Conservation (phyloP, 2,329 filamentous ascomycete genomes). For the Lojkania enalia region DNA sequence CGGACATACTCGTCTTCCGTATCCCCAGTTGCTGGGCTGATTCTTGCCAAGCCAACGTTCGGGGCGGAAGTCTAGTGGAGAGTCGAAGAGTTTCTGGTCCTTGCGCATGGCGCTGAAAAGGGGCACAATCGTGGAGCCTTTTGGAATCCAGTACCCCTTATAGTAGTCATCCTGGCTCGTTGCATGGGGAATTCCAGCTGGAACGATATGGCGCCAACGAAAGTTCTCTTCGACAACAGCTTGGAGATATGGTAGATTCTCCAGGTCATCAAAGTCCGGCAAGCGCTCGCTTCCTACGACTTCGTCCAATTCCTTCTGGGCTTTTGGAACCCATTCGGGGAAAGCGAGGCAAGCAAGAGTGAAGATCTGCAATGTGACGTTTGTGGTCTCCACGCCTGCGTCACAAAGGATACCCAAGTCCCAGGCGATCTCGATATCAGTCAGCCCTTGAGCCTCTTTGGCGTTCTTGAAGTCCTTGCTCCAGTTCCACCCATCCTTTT, state of each 20-base stretch:
- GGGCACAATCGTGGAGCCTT: slow-evolving; percentile 40
- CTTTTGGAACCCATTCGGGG: slow-evolving; percentile 13
- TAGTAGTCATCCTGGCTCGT: slow-evolving; percentile 52
- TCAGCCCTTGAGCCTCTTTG: slow-evolving; percentile 16
- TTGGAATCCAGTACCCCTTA: slow-evolving; percentile 53
- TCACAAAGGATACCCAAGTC: slow-evolving; percentile 23
- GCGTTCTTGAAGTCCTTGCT: slow-evolving; percentile 18
- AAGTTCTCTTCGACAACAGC: slow-evolving; percentile 36
- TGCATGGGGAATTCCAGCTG: slow-evolving; percentile 50
- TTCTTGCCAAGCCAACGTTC: slow-evolving; percentile 37
- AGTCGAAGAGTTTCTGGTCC: slow-evolving; percentile 32
- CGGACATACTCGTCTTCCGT: slow-evolving; percentile 54
- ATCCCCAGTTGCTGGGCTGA: slow-evolving; percentile 47
- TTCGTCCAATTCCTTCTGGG: slow-evolving; percentile 24
- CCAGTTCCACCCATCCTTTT: slow-evolving; percentile 27
- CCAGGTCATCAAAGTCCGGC: slow-evolving; percentile 25
- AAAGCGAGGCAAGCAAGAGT: slow-evolving; percentile 19
- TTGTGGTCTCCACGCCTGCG: slow-evolving; percentile 27
- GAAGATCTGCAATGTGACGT: slow-evolving; percentile 17
- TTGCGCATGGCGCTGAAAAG: slow-evolving; percentile 41
- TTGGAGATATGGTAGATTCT: slow-evolving; percentile 29
- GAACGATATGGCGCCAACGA: slow-evolving; percentile 41
- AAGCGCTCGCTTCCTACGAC: slow-evolving; percentile 23
- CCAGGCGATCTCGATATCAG: slow-evolving; percentile 19
- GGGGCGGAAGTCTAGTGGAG: slow-evolving; percentile 38